A percentile compares a stretch with the other conserved stretches of the same genome.
These are phyloP conservation scores for Globisporangium abappressorium DNA, from an alignment of 352 stramenopile genomes.

Conservation along the genomic window DNA sequence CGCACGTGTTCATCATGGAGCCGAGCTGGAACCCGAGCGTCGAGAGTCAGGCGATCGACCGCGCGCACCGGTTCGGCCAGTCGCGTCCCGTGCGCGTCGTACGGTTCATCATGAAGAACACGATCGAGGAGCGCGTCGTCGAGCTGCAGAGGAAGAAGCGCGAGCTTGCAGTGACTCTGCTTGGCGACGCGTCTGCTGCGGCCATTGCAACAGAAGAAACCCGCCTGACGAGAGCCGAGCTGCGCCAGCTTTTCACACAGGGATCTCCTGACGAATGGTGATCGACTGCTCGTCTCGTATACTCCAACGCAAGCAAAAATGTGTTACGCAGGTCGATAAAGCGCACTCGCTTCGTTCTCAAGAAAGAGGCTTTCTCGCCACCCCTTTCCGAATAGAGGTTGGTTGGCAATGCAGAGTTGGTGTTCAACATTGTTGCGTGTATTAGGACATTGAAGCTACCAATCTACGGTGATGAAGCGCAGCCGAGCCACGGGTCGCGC, in stretches of 20 bases:
- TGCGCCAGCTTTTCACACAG: constrained; percentile 47
- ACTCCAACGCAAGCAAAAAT: neutral
- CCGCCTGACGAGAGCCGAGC: constrained; percentile 39
- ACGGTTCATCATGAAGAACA: constrained; percentile 83
- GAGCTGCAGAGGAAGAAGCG: constrained; percentile 87
- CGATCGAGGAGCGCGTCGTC: constrained; percentile 90
- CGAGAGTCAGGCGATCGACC: constrained; percentile 89
- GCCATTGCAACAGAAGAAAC: constrained; percentile 24
- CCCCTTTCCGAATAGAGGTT: too few relatives aligned
- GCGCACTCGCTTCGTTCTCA: too few relatives aligned
- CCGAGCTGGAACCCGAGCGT: constrained; percentile 90
- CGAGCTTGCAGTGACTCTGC: constrained; percentile 66
- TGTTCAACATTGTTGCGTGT: too few relatives aligned
- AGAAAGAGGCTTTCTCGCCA: too few relatives aligned
- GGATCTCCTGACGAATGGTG: constrained; percentile 8
- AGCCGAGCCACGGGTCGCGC: too few relatives aligned
- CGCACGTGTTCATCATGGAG: constrained; percentile 93
- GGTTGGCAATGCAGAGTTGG: too few relatives aligned
- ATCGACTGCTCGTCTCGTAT: neutral
- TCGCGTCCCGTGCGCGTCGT: constrained; percentile 68
- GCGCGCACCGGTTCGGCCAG: constrained; percentile 87
- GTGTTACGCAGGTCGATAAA: too few relatives aligned
- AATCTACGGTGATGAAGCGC: too few relatives aligned
- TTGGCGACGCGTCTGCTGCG: constrained; percentile 43
- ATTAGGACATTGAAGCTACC: too few relatives aligned